Conservation (phyloP, 2,329 filamentous ascomycete species). For the Claviceps monticola region DNA sequence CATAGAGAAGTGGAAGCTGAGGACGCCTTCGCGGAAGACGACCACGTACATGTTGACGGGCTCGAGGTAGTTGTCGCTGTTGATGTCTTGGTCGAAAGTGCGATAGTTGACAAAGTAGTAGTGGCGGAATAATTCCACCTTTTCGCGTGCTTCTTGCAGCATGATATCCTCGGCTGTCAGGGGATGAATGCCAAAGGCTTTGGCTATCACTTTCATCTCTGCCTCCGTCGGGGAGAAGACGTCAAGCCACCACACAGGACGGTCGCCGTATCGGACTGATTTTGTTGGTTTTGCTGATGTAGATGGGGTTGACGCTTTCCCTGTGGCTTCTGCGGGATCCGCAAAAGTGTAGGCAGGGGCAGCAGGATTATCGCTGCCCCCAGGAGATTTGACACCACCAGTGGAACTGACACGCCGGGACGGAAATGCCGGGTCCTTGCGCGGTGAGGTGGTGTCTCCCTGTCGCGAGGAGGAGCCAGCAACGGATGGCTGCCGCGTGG, state of each 20-base stretch:
- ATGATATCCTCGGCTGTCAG: constrained; percentile 93
- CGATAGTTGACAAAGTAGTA: constrained; percentile 99
- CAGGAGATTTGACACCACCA: constrained; percentile 24
- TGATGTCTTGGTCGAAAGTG: constrained; percentile 88
- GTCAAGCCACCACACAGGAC: constrained; percentile 95
- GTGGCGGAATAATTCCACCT: constrained; percentile 91
- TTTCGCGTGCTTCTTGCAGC: constrained; percentile 93
- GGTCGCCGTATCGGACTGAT: constrained; percentile 53
- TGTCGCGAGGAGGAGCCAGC: constrained; percentile 15
- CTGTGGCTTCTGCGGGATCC: constrained; percentile 11
- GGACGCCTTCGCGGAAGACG: constrained; percentile 87
- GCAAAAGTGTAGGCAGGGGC: not conserved
- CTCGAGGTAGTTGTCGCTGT: constrained; percentile 80
- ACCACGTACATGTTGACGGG: constrained; percentile 97
- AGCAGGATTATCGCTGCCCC: constrained; percentile 10
- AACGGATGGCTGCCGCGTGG: constrained; percentile 33
- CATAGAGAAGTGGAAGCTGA: constrained; percentile 95
- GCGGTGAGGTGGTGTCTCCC: constrained; percentile 16
- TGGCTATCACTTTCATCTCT: constrained; percentile 89
- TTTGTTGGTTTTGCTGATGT: constrained; percentile 15
- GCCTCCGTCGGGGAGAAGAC: constrained; percentile 79
- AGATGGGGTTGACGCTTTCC: no score
- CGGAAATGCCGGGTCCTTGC: constrained; percentile 15
- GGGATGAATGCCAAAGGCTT: constrained; percentile 90
- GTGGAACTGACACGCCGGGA: constrained; percentile 37